Base-by-base conservation (phyloP, 352 stramenopile genomes). In the Phytophthora chlamydospora region DNA sequence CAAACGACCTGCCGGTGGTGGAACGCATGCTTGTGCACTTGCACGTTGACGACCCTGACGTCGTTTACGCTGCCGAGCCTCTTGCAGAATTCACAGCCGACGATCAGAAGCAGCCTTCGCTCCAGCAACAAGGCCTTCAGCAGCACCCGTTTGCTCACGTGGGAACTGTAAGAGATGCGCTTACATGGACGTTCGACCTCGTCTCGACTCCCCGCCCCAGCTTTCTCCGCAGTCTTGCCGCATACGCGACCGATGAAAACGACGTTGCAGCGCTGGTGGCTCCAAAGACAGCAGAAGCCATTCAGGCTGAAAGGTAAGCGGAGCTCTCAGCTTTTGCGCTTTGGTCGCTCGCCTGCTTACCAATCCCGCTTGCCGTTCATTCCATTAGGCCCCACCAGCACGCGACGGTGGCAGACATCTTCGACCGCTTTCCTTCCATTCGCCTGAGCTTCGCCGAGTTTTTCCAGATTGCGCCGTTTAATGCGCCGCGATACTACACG, bases 141-240 rank as follows among this genome's bases (percentile, higher is more conserved):
- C 27, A 66, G 19, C 71, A 73, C 6, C 85, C 85, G 19, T 93
- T 91, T 59, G 69, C 74, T 19, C 53, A 65, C 1, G 79, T 88
- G 38, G 79, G 79, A 24, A 84, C 70, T 2, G 74, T 91, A 14
- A 75, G 62, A n/a, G 77, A 91, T n/a, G 81, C 78, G 1, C 68
- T 95, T 16, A 88, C 62, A 24, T 95, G 87, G 87, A 80, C 66
- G n/a, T 81, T 95, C 10, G 87, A 95, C 44, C 54, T 95, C 17
- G 55, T 76, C 10, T 85, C 85, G 13, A 83, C 83, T 1, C 85
- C 83, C 14, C 76, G 79, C 0, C 58, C 83, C 0, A 76, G 71
- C 9, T 89, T 93, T 52, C 52, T 95, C 9, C 78, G 77, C 8
- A 73, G 63, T 14, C 64, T 95, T 14, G 74, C 83, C 5, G 78